Base-by-base conservation (phyloP, 2,329 filamentous ascomycete species). In the Exserohilum turcica region DNA sequence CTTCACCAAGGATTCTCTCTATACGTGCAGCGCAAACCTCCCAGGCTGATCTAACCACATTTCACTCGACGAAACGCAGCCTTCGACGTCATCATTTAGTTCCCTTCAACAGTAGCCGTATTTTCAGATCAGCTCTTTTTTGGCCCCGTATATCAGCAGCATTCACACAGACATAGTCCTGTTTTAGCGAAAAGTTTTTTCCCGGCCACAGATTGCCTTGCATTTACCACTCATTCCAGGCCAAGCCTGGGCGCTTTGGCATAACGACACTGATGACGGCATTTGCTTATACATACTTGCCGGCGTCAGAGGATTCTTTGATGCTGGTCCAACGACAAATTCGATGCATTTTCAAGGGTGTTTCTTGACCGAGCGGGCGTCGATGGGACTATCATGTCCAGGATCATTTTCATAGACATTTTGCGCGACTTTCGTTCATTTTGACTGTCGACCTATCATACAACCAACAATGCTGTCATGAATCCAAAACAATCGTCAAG, bases 231-330 rank as follows among this genome's bases (percentile, higher is more conserved):
- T 36, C 40, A 27, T 36, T 42, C 46, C 36, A 37, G 51, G 53
- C 43, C 32, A 45, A 43, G 37, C 27, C 48, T 44, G 18, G 39
- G 40, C 49, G 44, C 38, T 40, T 36, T 7, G 48, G 52, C 40
- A 51, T 61, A 53, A 60, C 59, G 59, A 56, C 39, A 48, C 43
- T 55, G 52, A 61, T 54, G 52, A 61, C 37, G 37, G 53, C 56
- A 56, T 59, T 39, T 42, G 35, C 32, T 47, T 32, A 19, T 43
- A 52, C 33, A 19, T 43, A 52, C 33, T 32, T 29, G 29, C 39
- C 37, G 35, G 42, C 40, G 36, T 36, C 35, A 27, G 37, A 43
- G 29, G 43, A 46, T 15, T 31, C 29, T 49, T 28, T 42, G 36
- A 47, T 33, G 31, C 16, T 42, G 29, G 24, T 29, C 13, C 39